Evolutionary conservation across 2,329 filamentous ascomycete genomes (phyloP).

Genomic region (Pyrenophora teres): DNA sequence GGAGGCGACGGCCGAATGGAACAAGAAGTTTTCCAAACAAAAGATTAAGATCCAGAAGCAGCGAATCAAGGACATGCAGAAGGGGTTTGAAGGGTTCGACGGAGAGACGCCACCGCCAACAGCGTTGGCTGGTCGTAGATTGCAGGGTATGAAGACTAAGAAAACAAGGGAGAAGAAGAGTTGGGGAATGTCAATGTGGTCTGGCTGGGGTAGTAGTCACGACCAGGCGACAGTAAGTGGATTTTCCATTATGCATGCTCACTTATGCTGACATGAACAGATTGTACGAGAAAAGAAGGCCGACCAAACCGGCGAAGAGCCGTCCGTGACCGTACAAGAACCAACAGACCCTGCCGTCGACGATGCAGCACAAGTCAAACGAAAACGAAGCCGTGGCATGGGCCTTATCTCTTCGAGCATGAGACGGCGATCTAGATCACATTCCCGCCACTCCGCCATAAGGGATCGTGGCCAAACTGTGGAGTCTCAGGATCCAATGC

Average conservation of each 20-base stretch:
- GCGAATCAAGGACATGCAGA: conserved; percentile 72
- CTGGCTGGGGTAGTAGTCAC: conserved; percentile 84
- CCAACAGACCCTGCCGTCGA: conserved; percentile 31
- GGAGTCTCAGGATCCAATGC: background rate
- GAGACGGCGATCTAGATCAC: conserved; percentile 29
- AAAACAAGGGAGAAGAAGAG: conserved; percentile 68
- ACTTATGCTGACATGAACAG: conserved; percentile 23
- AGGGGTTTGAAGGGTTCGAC: conserved; percentile 70
- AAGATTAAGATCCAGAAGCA: conserved; percentile 75
- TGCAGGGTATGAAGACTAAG: conserved; percentile 53
- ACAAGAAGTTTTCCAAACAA: conserved; percentile 70
- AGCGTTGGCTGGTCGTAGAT: conserved; percentile 74
- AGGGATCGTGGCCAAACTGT: conserved; percentile 42
- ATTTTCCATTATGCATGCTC: background rate
- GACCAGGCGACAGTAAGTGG: conserved; percentile 71
- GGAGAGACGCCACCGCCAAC: conserved; percentile 83
- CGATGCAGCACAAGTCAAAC: conserved; percentile 36
- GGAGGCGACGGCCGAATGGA: conserved; percentile 71
- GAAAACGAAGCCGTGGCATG: conserved; percentile 14
- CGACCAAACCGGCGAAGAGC: conserved; percentile 25
- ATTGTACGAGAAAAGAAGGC: conserved; percentile 43
- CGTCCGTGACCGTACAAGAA: conserved; percentile 36
- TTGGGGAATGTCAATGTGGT: conserved; percentile 81
- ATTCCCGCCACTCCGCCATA: conserved; percentile 37
- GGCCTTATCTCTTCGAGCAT: conserved; percentile 5